Evolutionary conservation across 1,139 yeast genomes (phyloP).

Genomic region (Scheffersomyces cryptocercus): DNA sequence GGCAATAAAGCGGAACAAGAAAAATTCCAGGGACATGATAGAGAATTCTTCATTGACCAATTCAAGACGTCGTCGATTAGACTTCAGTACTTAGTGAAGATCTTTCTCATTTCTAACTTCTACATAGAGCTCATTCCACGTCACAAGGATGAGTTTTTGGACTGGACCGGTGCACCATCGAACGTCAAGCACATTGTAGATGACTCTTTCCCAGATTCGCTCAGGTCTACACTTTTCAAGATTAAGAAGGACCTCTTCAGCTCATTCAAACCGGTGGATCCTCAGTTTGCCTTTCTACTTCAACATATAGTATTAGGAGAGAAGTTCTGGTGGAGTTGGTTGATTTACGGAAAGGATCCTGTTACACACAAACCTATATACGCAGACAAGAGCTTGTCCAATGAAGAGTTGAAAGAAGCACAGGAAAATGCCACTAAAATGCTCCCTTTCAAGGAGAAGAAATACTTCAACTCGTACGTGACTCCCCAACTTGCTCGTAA

Average conservation of each 20-base stretch:
- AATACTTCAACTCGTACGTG: constrained; percentile 43
- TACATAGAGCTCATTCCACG: constrained; percentile 28
- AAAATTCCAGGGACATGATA: constrained; percentile 25
- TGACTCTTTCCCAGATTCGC: constrained; percentile 28
- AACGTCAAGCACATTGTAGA: constrained; percentile 40
- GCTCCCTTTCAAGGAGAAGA: constrained; percentile 33
- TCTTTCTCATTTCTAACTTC: constrained; percentile 32
- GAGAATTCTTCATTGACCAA: constrained; percentile 23
- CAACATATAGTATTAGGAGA: constrained; percentile 32
- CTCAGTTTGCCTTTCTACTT: constrained; percentile 27
- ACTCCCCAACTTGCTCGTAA: constrained; percentile 47
- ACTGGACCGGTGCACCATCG: constrained; percentile 23
- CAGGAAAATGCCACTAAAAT: constrained; percentile 18
- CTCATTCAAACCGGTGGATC: constrained; percentile 23
- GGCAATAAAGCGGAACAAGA: constrained; percentile 13
- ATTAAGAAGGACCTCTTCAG: constrained; percentile 30
- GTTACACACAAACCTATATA: constrained; percentile 32
- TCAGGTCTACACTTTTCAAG: constrained; percentile 21
- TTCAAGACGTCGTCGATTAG: constrained; percentile 31
- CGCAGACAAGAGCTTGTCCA: constrained; percentile 20
- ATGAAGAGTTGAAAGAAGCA: constrained; percentile 21
- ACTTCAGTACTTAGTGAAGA: constrained; percentile 31
- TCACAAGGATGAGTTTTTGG: constrained; percentile 26
- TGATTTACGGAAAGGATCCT: constrained; percentile 40
- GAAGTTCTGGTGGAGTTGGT: constrained; percentile 45